A percentile compares a stretch with the other conserved stretches of the same genome.
Evolutionary conservation across 169 alveolate genomes (phyloP).

Genomic region (Plasmodium reichenowi): DNA sequence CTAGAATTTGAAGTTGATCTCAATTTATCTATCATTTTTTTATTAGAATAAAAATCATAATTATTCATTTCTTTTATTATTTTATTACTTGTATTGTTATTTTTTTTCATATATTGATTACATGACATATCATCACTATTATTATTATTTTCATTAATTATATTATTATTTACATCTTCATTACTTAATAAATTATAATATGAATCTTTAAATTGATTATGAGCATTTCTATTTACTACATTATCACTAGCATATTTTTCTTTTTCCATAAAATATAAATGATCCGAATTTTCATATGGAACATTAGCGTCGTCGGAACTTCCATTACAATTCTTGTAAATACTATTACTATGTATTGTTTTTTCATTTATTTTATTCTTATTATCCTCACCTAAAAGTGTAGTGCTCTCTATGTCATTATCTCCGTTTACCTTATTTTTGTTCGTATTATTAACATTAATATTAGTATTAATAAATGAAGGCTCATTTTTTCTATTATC

Average conservation of each 20-base stretch:
- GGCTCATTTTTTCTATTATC: no score
- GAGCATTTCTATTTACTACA: conserved; percentile 48
- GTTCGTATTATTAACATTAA: no score
- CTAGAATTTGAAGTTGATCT: conserved; percentile 65
- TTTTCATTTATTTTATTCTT: no score
- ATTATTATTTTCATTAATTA: not conserved
- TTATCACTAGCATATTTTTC: conserved; percentile 25
- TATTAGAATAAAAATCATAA: conserved; percentile 25
- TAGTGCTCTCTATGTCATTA: no score
- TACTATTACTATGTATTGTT: not conserved
- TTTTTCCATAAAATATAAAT: conserved; percentile 4
- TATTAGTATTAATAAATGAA: no score
- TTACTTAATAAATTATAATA: conserved; percentile 23
- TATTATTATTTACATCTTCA: not conserved
- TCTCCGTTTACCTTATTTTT: no score
- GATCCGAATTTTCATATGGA: not conserved
- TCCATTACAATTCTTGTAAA: not conserved
- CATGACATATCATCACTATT: not conserved
- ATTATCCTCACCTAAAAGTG: no score
- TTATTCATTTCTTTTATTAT: conserved; percentile 20
- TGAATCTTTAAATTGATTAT: conserved; percentile 18
- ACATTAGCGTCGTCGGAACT: not conserved
- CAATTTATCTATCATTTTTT: conserved; percentile 36
- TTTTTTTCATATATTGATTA: not conserved
- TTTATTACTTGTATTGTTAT: not conserved